Evolutionary conservation across 331 rosid genomes (phyloP).

Genomic region (Arachis monticola): DNA sequence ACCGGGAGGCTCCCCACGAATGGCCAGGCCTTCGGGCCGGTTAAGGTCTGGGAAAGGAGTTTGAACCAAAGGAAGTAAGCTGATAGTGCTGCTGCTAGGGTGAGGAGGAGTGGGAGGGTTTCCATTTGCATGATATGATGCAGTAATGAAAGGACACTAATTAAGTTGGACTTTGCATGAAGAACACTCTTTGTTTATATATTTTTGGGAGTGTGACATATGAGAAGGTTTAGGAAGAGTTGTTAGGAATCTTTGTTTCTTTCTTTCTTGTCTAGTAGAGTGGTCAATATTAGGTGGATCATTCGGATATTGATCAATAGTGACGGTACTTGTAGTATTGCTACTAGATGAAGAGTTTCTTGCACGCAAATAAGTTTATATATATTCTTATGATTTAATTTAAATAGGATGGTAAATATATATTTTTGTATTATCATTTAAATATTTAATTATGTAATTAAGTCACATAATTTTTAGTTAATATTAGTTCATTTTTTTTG

Average conservation of each 20-base stretch:
- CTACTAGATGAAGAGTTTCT: background rate
- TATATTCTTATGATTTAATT: no score
- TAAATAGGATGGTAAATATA: no score
- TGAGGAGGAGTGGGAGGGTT: constrained; percentile 44
- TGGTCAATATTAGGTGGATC: constrained; percentile 38
- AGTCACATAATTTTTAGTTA: no score
- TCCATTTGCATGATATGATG: constrained; percentile 49
- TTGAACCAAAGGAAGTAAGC: constrained; percentile 75
- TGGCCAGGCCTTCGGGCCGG: constrained; percentile 80
- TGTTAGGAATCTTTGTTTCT: constrained; percentile 59
- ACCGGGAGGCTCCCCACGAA: constrained; percentile 75
- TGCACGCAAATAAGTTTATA: no score
- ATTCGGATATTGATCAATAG: background rate
- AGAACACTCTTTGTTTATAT: constrained; percentile 16
- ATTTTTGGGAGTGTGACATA: constrained; percentile 26
- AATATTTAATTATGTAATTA: no score
- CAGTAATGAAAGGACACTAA: background rate
- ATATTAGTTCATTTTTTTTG: no score
- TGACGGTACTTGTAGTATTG: background rate
- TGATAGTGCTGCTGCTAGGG: constrained; percentile 43
- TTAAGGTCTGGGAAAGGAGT: constrained; percentile 55
- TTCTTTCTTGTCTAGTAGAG: background rate
- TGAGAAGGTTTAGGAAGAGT: constrained; percentile 51
- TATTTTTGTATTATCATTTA: no score
- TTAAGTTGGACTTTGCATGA: background rate